A percentile compares a stretch with the other conserved stretches of the same genome.
Conservation (phyloP, 768 basidiomycete species). For the Gloeophyllum trabeum region DNA sequence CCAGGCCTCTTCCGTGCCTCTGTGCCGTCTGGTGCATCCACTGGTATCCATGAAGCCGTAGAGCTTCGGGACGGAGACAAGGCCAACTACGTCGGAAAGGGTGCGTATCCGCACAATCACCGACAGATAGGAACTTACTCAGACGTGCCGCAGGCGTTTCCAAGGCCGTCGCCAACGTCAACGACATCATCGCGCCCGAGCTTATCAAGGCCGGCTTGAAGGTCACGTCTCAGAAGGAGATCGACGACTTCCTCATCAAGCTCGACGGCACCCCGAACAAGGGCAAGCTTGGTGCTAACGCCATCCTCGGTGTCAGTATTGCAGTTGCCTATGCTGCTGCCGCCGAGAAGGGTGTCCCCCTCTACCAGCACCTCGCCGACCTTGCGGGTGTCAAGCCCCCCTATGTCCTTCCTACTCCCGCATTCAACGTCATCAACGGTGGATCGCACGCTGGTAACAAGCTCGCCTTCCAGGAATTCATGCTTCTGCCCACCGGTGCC, state of each 20-base stretch:
- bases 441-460: conserved; percentile 99
- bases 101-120: conserved; percentile 28
- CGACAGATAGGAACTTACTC: not conserved
- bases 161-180: conserved; percentile 94
- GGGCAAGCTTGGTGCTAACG: conserved; percentile 98
- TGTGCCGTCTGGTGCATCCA: conserved; percentile 97
- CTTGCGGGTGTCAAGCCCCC: conserved; percentile 94
- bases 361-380: conserved; percentile 94
- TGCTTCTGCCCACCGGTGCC: conserved; percentile 96
- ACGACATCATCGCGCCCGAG: conserved; percentile 79
- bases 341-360: conserved; percentile 87
- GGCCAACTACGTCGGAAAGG: conserved; percentile 88
- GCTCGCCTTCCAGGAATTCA: conserved; percentile 99
- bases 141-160: conserved; percentile 50
- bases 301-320: conserved; percentile 97
- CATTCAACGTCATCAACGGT: conserved; percentile 99
- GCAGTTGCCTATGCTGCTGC: conserved; percentile 91
- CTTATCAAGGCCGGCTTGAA: conserved; percentile 76
- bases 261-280: conserved; percentile 97
- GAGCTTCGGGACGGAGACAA: conserved; percentile 98
- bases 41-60: conserved; percentile 95
- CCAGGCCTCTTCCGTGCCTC: conserved; percentile 86
- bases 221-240: conserved; percentile 87
- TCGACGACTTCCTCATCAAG: conserved; percentile 98
- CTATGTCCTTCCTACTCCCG: conserved; percentile 83